Evolutionary conservation across 352 stramenopile species (phyloP), one percentile per base, ranked within the genome.

Genomic region (Saprolegnia parasitica): DNA sequence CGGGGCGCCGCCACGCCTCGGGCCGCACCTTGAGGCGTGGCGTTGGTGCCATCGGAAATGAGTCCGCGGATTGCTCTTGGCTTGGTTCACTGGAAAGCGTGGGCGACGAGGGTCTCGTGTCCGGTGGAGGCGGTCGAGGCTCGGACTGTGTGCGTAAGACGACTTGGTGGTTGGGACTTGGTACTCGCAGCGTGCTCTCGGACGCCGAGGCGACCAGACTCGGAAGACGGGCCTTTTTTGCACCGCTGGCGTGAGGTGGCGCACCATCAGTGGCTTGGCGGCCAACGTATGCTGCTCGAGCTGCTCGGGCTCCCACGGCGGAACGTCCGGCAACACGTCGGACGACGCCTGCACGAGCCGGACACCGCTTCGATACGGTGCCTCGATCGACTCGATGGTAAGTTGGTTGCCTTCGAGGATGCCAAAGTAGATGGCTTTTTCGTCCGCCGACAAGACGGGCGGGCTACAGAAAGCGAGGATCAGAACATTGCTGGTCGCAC

Each of bases 371-470:
- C n/a, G 15, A 5, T n/a, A 6, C 13, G 13, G 13, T 4, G 42
- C 13, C 10, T 1, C 42, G 8, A 4, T 49, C 42, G 42, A 15
- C 11, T 49, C 42, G 13, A 15, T 4, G 3, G 42, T 49, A 8
- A 2, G 18, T 8, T n/a, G 3, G 21, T 32, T 56, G 20, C 47
- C 63, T n/a, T 70, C 63, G 20, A 70, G 26, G 4, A 70, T 52
- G 24, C 54, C 52, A 13, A 70, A 57, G 35, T 61, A 70, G 18
- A 62, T n/a, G 10, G 63, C 47, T 45, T 61, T 70, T 16, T 70
- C 50, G 3, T 18, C 6, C 8, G 42, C 63, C n/a, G 63, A 61
- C 10, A 61, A 29, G 8, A 60, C 9, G 35, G 52, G 52, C 3
- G 52, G 52, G 8, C 52, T 60, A 60, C 35, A 10, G 3, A 20